Percentiles rank a stretch among this genome's conserved stretches.
These are phyloP conservation scores for Cupressus sempervirens DNA, from an alignment of 75 land plant species.

Conservation along the genomic window DNA sequence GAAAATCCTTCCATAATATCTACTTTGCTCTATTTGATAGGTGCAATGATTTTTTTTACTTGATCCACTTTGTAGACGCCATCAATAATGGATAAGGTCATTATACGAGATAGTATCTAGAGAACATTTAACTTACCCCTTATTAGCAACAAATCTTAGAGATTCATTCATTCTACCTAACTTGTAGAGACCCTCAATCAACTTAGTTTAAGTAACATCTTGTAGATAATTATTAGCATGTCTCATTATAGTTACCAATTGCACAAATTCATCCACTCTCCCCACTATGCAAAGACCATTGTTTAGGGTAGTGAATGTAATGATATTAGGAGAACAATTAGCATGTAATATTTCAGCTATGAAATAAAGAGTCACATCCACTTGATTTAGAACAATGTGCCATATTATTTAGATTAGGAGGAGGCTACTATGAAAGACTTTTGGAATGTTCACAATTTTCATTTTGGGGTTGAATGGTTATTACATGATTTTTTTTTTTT, in stretches of 20 bases:
- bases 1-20: too few relatives aligned
- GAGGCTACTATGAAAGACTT: too few relatives aligned
- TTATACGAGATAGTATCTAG: slow-evolving; percentile 44
- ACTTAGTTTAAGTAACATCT: slow-evolving; percentile 37
- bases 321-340: slow-evolving; percentile 31
- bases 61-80: slow-evolving; percentile 57
- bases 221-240: slow-evolving; percentile 27
- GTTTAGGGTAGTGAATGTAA: slow-evolving; percentile 46
- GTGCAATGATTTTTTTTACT: too few relatives aligned
- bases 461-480: too few relatives aligned
- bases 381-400: too few relatives aligned
- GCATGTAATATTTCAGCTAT: slow-evolving; percentile 26
- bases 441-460: too few relatives aligned
- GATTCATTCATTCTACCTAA: slow-evolving; percentile 49
- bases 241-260: slow-evolving; percentile 46
- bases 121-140: slow-evolving; percentile 46
- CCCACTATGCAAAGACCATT: slow-evolving; percentile 38
- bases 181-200: slow-evolving; percentile 46
- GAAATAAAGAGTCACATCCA: slow-evolving; percentile 30
- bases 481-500: too few relatives aligned
- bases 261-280: slow-evolving; percentile 36
- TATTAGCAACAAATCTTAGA: slow-evolving; percentile 12
- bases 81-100: slow-evolving; percentile 25
- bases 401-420: too few relatives aligned
- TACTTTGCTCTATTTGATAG: too few relatives aligned